phyloP scores from a whole-genome alignment of 2,329 filamentous ascomycete species.

The Cladosporium sp. region DNA sequence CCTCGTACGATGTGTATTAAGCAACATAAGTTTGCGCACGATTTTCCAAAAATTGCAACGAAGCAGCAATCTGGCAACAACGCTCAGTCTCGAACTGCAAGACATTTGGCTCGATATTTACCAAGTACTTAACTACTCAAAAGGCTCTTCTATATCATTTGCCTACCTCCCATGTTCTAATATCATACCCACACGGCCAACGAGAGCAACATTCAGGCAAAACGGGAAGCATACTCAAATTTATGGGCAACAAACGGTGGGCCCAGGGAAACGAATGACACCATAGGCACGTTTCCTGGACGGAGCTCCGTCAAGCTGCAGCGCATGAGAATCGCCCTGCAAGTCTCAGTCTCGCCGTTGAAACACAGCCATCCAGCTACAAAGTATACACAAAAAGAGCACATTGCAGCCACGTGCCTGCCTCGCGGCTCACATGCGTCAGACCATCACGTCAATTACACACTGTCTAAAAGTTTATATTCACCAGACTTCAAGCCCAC shows the following conservation, averaged over 20 bases:
- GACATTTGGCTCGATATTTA: neutral
- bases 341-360: neutral
- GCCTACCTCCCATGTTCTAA: too few relatives aligned
- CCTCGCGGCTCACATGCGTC: neutral
- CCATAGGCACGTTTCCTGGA: neutral
- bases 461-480: neutral
- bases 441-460: neutral
- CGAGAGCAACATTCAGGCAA: neutral
- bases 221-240: neutral
- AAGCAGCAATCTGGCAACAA: neutral
- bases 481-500: neutral
- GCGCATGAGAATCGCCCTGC: neutral
- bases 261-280: neutral
- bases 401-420: slow-evolving; percentile 3
- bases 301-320: neutral
- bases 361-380: neutral
- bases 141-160: neutral
- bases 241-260: neutral
- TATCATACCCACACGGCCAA: neutral
- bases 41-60: neutral
- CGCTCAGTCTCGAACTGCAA: neutral
- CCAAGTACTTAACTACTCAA: neutral
- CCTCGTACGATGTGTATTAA: neutral
- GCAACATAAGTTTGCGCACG: neutral
- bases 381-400: neutral